Base-by-base conservation (phyloP, 169 alveolate species). In the Plasmodium knowlesi region DNA sequence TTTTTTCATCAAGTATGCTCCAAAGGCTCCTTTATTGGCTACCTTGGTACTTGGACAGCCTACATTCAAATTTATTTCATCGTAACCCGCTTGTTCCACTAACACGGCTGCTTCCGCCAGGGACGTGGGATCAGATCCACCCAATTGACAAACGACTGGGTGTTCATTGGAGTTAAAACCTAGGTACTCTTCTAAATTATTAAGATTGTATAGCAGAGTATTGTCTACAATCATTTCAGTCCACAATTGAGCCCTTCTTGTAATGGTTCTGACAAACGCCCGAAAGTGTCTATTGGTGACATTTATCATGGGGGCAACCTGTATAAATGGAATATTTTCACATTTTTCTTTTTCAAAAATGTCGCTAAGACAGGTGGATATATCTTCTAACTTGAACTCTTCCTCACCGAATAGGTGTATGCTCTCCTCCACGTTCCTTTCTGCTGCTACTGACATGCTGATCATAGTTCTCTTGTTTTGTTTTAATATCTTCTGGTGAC, bases 271-370 rank as follows among this genome's bases (percentile, higher is more conserved):
- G 5, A 54, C 92, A 43, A 84, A 79, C 28, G 96, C 96, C 91
- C 99, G 93, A 96, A 97, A 98, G 83, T 97, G 98, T 32, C 95
- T 93, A 74, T 98, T 97, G 12, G 99, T 97, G 32, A 98, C 98
- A 93, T 98, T 99, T n/a, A 98, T 97, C 99, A 98, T 98, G 30
- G 99, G 99, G 22, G 99, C 99, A 30, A 98, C 98, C 37, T 98
- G 97, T 32, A 98, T 93, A 76, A 95, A 79, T 16, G 97, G 97
- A 25, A 19, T 28, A 14, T 39, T 34, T 34, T 76, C 85, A 53
- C 16, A 79, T 72, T 50, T 81, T 46, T 72, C 37, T 71, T 73
- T 46, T 76, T 54, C 19, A 76, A 76, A 86, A 22, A 39, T 12
- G 16, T 50, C 37, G 61, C 81, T 70, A 76, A 86, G 6, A 30